Evolutionary conservation across 2,329 filamentous ascomycete species (phyloP).

Genomic region (Fusarium mangiferae): DNA sequence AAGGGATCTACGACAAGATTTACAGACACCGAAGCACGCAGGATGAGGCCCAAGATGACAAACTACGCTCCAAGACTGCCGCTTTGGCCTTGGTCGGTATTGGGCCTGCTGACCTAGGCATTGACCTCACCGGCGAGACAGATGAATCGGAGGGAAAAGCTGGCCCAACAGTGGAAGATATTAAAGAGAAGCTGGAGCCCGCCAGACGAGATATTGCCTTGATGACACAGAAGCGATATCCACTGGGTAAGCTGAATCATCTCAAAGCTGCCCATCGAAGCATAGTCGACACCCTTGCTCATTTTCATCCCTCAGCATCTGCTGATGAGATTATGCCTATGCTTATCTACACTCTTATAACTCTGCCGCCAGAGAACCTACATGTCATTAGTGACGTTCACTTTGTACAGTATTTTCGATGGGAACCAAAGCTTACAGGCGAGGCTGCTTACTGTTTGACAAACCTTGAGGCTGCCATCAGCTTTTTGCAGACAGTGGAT

Average conservation of each 20-base stretch:
- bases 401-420: slow-evolving; percentile 93
- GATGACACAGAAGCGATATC: slow-evolving; percentile 90
- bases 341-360: slow-evolving; percentile 95
- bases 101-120: slow-evolving; percentile 82
- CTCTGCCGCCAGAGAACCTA: slow-evolving; percentile 83
- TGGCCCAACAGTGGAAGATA: slow-evolving; percentile 71
- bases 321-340: slow-evolving; percentile 98
- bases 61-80: slow-evolving; percentile 91
- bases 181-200: slow-evolving; percentile 75
- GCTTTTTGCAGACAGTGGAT: slow-evolving; percentile 95
- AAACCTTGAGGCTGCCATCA: slow-evolving; percentile 93
- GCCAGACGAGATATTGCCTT: slow-evolving; percentile 75
- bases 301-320: slow-evolving; percentile 81
- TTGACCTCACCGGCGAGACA: slow-evolving; percentile 73
- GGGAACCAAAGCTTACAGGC: slow-evolving; percentile 85
- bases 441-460: slow-evolving; percentile 97
- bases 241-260: slow-evolving; percentile 89
- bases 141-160: slow-evolving; percentile 66
- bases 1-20: slow-evolving; percentile 86
- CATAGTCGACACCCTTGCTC: slow-evolving; percentile 85
- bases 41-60: slow-evolving; percentile 94
- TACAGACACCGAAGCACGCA: slow-evolving; percentile 92
- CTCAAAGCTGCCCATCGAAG: slow-evolving; percentile 90
- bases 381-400: slow-evolving; percentile 94
- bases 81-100: slow-evolving; percentile 92